phyloP scores from a whole-genome alignment of 2,329 filamentous ascomycete species.

The Pseudogymnoascus sp. region DNA sequence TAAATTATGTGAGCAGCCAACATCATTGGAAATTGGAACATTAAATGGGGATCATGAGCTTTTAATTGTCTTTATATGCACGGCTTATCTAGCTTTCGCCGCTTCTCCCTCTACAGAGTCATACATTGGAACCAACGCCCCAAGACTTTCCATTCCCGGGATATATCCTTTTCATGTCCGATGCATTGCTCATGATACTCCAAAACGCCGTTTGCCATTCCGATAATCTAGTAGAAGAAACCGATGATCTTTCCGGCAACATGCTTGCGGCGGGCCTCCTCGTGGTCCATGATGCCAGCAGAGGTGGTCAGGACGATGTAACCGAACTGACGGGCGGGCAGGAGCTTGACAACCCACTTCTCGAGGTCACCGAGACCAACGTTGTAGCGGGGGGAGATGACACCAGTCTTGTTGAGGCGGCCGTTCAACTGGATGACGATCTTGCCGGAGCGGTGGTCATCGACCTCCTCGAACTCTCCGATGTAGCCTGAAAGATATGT shows the following conservation, averaged over 20 bases:
- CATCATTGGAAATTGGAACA: background rate
- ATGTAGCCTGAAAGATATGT: constrained; percentile 73
- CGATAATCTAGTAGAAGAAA: constrained; percentile 85
- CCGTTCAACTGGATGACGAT: constrained; percentile 99
- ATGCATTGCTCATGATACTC: constrained; percentile 23
- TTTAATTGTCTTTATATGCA: constrained; percentile 27
- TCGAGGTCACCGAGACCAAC: constrained; percentile 94
- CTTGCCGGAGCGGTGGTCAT: constrained; percentile 99
- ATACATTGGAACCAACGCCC: constrained; percentile 2
- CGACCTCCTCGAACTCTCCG: constrained; percentile 98
- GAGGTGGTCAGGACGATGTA: constrained; percentile 99
- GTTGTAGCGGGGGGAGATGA: constrained; percentile 99
- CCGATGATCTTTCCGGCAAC: constrained; percentile 98
- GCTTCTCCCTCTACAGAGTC: constrained; percentile 9
- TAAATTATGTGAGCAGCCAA: background rate
- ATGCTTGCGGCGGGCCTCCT: constrained; percentile 98
- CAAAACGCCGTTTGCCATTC: constrained; percentile 18
- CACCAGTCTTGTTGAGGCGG: constrained; percentile 97
- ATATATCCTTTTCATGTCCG: constrained; percentile 16
- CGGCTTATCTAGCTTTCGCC: constrained; percentile 24
- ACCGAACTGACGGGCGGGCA: constrained; percentile 99
- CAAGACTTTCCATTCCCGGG: constrained; percentile 5
- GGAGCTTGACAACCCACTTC: constrained; percentile 99
- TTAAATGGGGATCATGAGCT: constrained; percentile 22
- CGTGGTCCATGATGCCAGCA: constrained; percentile 99